Conservation (phyloP, 139 green algal species). For the Volvox reticuliferus region DNA sequence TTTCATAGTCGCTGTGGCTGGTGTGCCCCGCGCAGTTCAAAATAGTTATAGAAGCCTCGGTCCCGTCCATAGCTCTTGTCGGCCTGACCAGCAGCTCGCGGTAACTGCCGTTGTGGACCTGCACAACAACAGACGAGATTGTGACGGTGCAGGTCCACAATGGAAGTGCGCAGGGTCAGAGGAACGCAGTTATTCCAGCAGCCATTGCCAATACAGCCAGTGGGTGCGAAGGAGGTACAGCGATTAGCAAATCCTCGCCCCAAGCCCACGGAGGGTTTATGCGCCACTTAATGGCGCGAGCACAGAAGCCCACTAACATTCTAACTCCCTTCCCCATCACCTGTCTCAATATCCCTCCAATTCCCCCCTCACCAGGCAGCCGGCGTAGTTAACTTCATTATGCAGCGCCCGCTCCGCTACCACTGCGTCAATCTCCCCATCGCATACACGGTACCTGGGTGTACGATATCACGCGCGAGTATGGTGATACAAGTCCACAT, state of each 20-base stretch:
- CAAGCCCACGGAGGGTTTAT: no score
- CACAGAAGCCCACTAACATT: neutral
- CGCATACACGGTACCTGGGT: neutral
- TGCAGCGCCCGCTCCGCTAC: neutral
- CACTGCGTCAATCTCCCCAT: constrained; percentile 6
- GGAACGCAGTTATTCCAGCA: neutral
- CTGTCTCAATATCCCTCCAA: neutral
- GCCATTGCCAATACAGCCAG: neutral
- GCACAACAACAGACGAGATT: neutral
- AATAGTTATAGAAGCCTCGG: neutral
- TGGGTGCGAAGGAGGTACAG: neutral
- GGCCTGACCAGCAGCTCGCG: neutral
- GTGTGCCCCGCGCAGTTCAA: neutral
- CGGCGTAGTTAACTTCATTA: constrained; percentile 2
- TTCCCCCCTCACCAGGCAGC: constrained; percentile 9
- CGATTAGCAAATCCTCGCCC: neutral
- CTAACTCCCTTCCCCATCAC: neutral
- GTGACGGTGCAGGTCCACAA: neutral
- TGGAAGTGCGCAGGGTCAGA: neutral
- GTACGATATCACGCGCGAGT: neutral
- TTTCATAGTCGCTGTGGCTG: neutral
- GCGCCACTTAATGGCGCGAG: neutral
- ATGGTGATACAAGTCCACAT: no score
- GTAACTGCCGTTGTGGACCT: constrained; percentile 12
- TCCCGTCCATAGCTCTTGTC: neutral